These are phyloP conservation scores for Mycena crocata DNA, from an alignment of 768 basidiomycete genomes.

Conservation along the genomic window DNA sequence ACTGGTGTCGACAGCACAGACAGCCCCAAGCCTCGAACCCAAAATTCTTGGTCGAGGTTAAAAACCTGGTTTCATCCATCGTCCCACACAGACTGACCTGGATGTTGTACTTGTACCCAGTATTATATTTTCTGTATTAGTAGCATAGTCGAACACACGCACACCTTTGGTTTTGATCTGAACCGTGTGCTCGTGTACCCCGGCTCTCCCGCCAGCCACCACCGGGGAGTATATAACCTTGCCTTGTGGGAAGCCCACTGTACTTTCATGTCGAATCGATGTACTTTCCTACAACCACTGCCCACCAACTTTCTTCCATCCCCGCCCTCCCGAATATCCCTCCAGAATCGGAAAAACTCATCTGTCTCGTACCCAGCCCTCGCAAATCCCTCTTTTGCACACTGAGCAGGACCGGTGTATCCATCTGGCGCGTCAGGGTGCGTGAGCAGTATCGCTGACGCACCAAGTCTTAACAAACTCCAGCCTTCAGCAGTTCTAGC, in stretches of 20 bases:
- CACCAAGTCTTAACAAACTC: conserved; percentile 9
- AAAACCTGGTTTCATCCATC: conserved; percentile 29
- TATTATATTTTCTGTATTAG: conserved; percentile 28
- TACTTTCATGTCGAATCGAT: conserved; percentile 51
- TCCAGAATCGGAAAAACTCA: conserved; percentile 59
- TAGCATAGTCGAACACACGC: conserved; percentile 17
- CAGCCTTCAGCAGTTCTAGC: conserved; percentile 82
- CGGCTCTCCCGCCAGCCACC: conserved; percentile 19
- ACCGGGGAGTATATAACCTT: conserved; percentile 17
- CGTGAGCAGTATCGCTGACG: conserved; percentile 40
- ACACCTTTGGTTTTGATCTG: conserved; percentile 10
- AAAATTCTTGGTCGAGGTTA: conserved; percentile 33
- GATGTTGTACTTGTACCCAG: conserved; percentile 22
- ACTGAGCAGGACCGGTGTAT: conserved; percentile 75
- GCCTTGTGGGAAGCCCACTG: conserved; percentile 12
- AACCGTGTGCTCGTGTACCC: conserved; percentile 21
- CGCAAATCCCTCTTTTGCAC: conserved; percentile 84
- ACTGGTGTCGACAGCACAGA: background rate
- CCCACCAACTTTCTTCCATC: conserved; percentile 75
- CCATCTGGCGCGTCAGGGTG: conserved; percentile 87
- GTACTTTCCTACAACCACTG: conserved; percentile 90
- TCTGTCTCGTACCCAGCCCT: conserved; percentile 72
- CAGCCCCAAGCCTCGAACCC: conserved; percentile 8
- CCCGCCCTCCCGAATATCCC: conserved; percentile 76
- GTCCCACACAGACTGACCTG: conserved; percentile 18